Base-by-base conservation (phyloP, 306 rosid genomes). In the Aeschynomene evenia region DNA sequence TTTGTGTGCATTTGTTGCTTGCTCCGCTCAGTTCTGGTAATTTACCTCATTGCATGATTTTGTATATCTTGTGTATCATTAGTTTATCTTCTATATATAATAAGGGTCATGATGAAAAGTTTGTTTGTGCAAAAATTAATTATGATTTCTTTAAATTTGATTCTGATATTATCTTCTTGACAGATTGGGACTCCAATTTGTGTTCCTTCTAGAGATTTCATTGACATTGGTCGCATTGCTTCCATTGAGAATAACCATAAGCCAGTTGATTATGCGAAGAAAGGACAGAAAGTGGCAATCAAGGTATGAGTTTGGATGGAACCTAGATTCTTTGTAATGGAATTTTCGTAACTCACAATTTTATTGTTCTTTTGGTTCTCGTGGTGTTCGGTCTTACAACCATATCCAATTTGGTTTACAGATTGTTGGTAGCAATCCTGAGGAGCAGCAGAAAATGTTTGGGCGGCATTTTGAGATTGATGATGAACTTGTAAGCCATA, bases 111-210 rank as follows among this genome's bases (percentile, higher is more conserved):
- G 16, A 19, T 37, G 14, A 18, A 20, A 54, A 52, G 22, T 52
- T 34, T 39, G 37, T 28, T 52, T 37, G 74, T 21, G 42, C 63
- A 18, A 55, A 51, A 52, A 3, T n/a, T 13, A 40, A 15, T 29
- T 34, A 20, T 26, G 45, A 15, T 79, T 52, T 68, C 42, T 40
- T 39, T 74, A 40, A 68, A 28, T 28, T 15, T 45, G 48, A 49
- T 1, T 68, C 79, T 80, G 43, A 82, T 56, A 37, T 18, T 13
- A n/a, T 70, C 36, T 68, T 23, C 71, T 59, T 60, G 83, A 66
- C 85, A 94, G 99, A 73, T 94, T 65, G 99, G 99, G 68, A 91
- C 96, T 73, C 99, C 97, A 61, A 77, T 94, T 63, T 94, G 99
- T 83, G 63, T 94, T 72, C 99, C 96, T 70, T 87, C 86, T 24